phyloP scores from a whole-genome alignment of 108 stramenopile species.

The Cyclostephanos tholiformis region DNA sequence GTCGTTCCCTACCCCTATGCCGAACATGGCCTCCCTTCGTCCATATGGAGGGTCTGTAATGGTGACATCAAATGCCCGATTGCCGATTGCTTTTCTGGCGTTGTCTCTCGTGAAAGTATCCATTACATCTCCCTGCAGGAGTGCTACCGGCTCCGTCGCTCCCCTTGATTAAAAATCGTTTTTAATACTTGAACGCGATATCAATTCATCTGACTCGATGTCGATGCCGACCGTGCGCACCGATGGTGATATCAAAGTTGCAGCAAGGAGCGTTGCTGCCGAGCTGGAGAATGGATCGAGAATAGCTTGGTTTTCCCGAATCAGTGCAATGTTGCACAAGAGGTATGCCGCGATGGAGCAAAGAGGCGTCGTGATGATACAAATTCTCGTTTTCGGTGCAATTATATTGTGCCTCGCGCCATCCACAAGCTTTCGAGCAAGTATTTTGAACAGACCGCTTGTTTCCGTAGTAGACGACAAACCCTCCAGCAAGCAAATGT shows the following conservation, averaged over 20 bases:
- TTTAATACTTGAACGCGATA: conserved; percentile 63
- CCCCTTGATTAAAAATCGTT: conserved; percentile 59
- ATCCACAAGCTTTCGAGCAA: conserved; percentile 51
- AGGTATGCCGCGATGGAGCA: conserved; percentile 67
- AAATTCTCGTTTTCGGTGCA: conserved; percentile 72
- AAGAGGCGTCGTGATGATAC: conserved; percentile 78
- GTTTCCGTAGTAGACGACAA: conserved; percentile 18
- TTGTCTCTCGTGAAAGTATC: conserved; percentile 43
- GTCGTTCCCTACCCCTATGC: conserved; percentile 24
- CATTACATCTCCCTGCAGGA: conserved; percentile 65
- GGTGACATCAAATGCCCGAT: conserved; percentile 66
- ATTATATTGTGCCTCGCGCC: conserved; percentile 54
- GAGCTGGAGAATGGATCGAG: conserved; percentile 79
- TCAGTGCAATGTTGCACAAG: conserved; percentile 69
- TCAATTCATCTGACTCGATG: conserved; percentile 61
- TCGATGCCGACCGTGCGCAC: conserved; percentile 74
- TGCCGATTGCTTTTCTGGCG: conserved; percentile 50
- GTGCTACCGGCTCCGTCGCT: conserved; percentile 52
- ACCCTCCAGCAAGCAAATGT: conserved; percentile 76
- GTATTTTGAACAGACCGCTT: conserved; percentile 29
- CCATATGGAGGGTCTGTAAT: conserved; percentile 85
- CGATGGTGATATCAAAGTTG: conserved; percentile 64
- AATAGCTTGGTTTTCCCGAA: conserved; percentile 37
- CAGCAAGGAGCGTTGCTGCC: conserved; percentile 69
- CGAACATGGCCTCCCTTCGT: conserved; percentile 55